These are phyloP conservation scores for Cotoneaster glaucophyllus DNA, from an alignment of 306 rosid genomes.

Conservation along the genomic window DNA sequence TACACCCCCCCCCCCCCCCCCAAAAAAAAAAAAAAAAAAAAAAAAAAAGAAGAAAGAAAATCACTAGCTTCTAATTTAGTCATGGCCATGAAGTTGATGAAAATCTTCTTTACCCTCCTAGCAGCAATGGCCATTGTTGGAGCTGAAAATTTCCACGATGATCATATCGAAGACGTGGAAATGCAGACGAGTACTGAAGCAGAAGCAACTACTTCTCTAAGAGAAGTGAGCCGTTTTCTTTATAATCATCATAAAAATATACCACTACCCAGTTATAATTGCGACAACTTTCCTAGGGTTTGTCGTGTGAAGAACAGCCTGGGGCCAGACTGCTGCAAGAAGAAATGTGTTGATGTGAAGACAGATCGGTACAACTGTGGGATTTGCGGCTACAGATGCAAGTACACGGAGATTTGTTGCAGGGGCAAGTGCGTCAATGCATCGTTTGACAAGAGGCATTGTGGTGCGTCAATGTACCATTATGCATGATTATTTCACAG, in stretches of 20 bases:
- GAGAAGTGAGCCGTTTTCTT: conserved; percentile 19
- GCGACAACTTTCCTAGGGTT: conserved; percentile 29
- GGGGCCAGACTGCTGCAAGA: conserved; percentile 38
- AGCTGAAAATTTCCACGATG: background rate
- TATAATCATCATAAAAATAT: background rate
- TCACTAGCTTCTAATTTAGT: background rate
- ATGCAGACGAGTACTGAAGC: background rate
- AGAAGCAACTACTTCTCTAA: background rate
- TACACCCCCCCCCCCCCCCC: too few relatives aligned
- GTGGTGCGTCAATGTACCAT: conserved; percentile 33
- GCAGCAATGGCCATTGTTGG: background rate
- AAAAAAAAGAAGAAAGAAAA: background rate
- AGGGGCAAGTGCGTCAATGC: conserved; percentile 39
- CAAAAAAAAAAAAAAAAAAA: background rate
- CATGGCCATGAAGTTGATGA: conserved; percentile 11
- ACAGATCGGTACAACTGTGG: conserved; percentile 37
- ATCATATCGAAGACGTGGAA: background rate
- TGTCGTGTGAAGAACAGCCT: conserved; percentile 31
- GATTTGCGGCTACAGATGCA: conserved; percentile 35
- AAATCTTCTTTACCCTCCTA: background rate
- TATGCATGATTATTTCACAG: background rate
- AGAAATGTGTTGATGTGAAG: conserved; percentile 33
- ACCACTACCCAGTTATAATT: conserved; percentile 4
- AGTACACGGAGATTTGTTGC: conserved; percentile 35
- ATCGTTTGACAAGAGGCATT: conserved; percentile 26